These are phyloP conservation scores for Chenopodium suecicum DNA, from an alignment of 148 eudicot genomes.

Conservation along the genomic window DNA sequence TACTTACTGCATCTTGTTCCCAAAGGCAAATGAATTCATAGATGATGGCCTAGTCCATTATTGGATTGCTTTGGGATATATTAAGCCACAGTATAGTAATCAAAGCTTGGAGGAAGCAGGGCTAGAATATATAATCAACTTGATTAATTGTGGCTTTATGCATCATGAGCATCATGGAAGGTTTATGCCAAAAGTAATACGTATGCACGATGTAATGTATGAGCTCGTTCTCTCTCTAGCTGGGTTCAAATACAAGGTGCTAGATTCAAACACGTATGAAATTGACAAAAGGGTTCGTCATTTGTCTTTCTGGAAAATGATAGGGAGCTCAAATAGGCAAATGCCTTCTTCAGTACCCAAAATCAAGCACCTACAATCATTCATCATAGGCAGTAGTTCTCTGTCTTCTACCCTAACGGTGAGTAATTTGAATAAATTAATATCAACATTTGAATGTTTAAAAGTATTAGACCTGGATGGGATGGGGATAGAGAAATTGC, in stretches of 20 bases:
- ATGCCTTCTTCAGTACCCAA: background rate
- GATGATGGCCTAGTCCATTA: too few relatives aligned
- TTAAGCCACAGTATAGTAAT: too few relatives aligned
- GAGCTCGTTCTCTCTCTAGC: constrained; percentile 3
- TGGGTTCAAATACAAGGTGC: constrained; percentile 8
- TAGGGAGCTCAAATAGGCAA: background rate
- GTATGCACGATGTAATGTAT: constrained; percentile 12
- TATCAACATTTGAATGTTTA: background rate
- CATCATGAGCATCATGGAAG: rapidly evolving
- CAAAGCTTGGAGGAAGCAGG: too few relatives aligned
- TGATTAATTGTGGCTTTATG: background rate
- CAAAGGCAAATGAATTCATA: too few relatives aligned
- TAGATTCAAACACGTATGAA: background rate
- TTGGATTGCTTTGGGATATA: too few relatives aligned
- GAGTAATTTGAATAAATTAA: too few relatives aligned
- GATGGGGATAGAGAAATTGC: background rate
- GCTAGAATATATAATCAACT: background rate
- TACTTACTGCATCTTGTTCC: too few relatives aligned
- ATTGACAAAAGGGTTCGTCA: constrained; percentile 6
- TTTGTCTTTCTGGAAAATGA: background rate
- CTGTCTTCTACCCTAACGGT: too few relatives aligned
- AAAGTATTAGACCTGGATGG: background rate
- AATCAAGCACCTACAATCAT: constrained; percentile 4
- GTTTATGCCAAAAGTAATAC: background rate
- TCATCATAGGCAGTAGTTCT: background rate